These are phyloP conservation scores for Schizophyllum commune DNA, from an alignment of 1,284 basidiomycete genomes.

Conservation along the genomic window DNA sequence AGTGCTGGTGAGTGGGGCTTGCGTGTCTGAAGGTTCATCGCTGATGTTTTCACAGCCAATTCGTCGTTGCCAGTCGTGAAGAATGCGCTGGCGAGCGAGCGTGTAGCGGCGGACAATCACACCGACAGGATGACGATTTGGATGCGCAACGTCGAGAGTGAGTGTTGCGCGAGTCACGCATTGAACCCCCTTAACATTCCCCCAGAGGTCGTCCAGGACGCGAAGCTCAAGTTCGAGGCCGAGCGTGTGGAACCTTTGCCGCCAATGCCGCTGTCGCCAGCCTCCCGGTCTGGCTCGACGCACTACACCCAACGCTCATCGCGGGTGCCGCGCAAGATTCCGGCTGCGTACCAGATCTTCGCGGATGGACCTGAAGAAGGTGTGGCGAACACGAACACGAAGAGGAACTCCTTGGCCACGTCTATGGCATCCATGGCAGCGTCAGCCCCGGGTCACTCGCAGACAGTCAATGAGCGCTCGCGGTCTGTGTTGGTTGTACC, in stretches of 20 bases:
- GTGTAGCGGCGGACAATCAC: conserved; percentile 43
- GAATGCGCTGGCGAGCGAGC: conserved; percentile 43
- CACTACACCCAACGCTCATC: conserved; percentile 35
- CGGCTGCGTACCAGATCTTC: conserved; percentile 68
- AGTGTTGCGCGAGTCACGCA: too few species aligned
- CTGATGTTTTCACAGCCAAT: conserved; percentile 21
- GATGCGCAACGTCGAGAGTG: conserved; percentile 75
- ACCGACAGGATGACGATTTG: conserved; percentile 66
- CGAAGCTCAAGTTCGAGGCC: conserved; percentile 56
- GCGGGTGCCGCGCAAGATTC: conserved; percentile 49
- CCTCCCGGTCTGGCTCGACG: conserved; percentile 41
- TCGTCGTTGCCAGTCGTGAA: conserved; percentile 44
- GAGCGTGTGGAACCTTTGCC: conserved; percentile 36
- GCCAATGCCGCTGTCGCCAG: conserved; percentile 51
- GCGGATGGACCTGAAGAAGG: conserved; percentile 17
- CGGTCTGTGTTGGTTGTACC: conserved; percentile 20
- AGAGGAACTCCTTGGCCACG: conserved; percentile 6
- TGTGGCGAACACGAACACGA: conserved; percentile 30
- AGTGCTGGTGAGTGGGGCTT: conserved; percentile 29
- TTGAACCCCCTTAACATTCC: too few species aligned
- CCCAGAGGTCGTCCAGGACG: conserved; percentile 71
- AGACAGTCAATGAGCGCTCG: conserved; percentile 9
- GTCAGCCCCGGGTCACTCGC: neutral
- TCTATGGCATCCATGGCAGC: conserved; percentile 1
- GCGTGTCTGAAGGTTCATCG: neutral